Evolutionary conservation across 148 eudicot species (phyloP), one percentile per base, ranked within the genome.

Genomic region (Arbutus unedo): DNA sequence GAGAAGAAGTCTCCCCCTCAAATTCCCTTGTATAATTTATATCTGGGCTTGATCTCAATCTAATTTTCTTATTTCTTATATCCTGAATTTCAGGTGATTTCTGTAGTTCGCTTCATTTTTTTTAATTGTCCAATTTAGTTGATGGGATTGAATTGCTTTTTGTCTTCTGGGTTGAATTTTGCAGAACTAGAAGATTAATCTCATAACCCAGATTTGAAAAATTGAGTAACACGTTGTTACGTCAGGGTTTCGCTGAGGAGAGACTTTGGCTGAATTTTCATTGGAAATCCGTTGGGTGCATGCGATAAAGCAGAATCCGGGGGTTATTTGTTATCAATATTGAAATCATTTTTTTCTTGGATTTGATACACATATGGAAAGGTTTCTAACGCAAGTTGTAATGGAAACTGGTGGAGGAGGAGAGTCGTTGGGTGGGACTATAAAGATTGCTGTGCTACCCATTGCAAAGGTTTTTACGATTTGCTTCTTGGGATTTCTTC

Each of bases 401-500:
- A 87, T 77, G 81, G 93, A 87, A 77, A 85, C 56, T 62, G 87
- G 88, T 59, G 93, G 85, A 2, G 87, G 70, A 64, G 70, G 70
- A 64, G 70, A 91, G 60, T 92, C 98, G 0, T 47, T 96, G 21
- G n/a, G 88, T 16, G 90, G 91, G 44, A 90, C 93, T 47, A 87
- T 93, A 60, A 95, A 90, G 86, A 96, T 96, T 51, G 99, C 99
- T 8, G 93, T 96, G 55, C 82, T 96, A 10, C 99, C 99, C 23
- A 94, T 96, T 11, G 97, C 96, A 10, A 96, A 96, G 76, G 99
- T 96, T 41, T 96, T 96, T 77, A 93, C 98, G 1, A 86, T 96
- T 81, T 96, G 99, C 84, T 93, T 92, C 83, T 80, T 96, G 85
- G 99, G 99, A 8, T 89, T 93, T 85, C 93, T 96, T 7, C 91